These are phyloP conservation scores for Hortaea werneckii DNA, from an alignment of 2,329 filamentous ascomycete species.

Conservation along the genomic window DNA sequence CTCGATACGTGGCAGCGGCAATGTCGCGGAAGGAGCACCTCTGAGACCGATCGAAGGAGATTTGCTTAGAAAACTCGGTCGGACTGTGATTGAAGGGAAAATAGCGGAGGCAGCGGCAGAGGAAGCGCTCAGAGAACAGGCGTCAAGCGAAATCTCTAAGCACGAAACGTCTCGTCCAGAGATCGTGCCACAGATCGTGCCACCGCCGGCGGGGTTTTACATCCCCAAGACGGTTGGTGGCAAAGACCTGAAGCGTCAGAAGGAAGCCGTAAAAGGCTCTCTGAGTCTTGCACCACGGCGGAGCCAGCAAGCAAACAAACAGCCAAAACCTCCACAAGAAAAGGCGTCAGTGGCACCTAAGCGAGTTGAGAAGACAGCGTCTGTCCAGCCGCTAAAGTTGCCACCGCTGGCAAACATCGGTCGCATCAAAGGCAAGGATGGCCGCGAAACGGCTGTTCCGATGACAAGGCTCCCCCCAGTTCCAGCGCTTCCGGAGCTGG, in stretches of 20 bases:
- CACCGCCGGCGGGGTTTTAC: conserved; percentile 2
- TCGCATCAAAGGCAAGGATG: conserved; percentile 13
- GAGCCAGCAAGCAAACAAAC: not conserved
- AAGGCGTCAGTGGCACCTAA: not conserved
- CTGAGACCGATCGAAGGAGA: conserved; percentile 1
- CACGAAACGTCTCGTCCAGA: not conserved
- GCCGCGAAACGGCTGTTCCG: conserved; percentile 12
- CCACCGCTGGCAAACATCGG: not conserved
- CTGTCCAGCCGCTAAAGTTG: not conserved
- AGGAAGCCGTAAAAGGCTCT: not conserved
- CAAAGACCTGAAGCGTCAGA: not conserved
- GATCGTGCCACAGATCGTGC: not conserved
- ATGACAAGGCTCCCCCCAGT: conserved; percentile 1
- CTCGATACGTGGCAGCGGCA: not conserved
- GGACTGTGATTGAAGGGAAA: not conserved
- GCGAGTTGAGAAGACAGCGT: not conserved
- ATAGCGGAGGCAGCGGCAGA: not conserved
- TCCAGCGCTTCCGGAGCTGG: not conserved
- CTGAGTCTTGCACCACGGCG: not conserved
- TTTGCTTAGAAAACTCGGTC: conserved; percentile 5
- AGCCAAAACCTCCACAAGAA: not conserved
- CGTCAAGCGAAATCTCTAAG: not conserved
- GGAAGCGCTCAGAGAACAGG: not conserved
- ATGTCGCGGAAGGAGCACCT: not conserved
- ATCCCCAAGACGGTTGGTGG: not conserved